These are phyloP conservation scores for Paracamarosporium sp. DNA, from an alignment of 2,329 filamentous ascomycete species.

Conservation along the genomic window DNA sequence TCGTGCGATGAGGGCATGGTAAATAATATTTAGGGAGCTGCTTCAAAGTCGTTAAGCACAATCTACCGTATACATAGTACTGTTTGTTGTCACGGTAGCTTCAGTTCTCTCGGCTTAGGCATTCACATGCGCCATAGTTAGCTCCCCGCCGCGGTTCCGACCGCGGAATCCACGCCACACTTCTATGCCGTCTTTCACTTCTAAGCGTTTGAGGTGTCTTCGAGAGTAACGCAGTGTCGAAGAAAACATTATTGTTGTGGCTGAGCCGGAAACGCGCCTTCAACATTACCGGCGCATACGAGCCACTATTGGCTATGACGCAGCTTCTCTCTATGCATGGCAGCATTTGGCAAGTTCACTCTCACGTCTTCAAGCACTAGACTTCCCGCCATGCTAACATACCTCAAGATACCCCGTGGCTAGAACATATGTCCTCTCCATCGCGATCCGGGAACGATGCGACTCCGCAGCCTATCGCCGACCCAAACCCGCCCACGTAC, in stretches of 20 bases:
- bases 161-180: not conserved
- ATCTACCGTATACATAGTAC: not conserved
- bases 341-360: conserved; percentile 48
- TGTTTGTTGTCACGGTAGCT: not conserved
- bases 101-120: conserved; percentile 9
- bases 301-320: conserved; percentile 39
- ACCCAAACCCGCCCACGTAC: conserved; percentile 72
- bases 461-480: conserved; percentile 44
- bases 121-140: conserved; percentile 15
- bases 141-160: conserved; percentile 6
- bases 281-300: conserved; percentile 29
- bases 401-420: conserved; percentile 48
- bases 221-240: not conserved
- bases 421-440: conserved; percentile 50
- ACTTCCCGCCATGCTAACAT: conserved; percentile 37
- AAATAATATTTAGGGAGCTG: not conserved
- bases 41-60: not conserved
- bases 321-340: conserved; percentile 47
- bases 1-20: not conserved
- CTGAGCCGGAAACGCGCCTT: conserved; percentile 17
- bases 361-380: conserved; percentile 11
- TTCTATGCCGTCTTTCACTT: not conserved
- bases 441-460: conserved; percentile 45
- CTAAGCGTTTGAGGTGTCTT: not conserved
- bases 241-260: not conserved